Conservation (phyloP, 2,329 filamentous ascomycete species). For the Neonectria ditissima region DNA sequence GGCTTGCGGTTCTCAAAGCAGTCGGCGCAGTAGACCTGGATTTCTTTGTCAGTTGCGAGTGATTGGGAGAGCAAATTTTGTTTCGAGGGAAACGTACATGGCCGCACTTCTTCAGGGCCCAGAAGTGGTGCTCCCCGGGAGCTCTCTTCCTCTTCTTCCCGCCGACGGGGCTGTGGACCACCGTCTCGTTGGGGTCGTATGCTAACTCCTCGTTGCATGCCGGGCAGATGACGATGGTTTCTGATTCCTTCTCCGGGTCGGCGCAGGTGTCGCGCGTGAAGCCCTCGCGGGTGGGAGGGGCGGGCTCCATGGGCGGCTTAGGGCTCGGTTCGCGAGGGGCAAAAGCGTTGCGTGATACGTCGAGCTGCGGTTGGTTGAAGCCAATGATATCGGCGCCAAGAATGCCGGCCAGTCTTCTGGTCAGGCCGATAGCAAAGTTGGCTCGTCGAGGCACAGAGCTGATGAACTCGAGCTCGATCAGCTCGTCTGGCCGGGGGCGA, state of each 20-base stretch:
- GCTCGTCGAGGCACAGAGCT: slow-evolving; percentile 31
- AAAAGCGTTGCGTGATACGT: slow-evolving; percentile 48
- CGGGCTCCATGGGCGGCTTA: slow-evolving; percentile 69
- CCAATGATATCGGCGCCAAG: slow-evolving; percentile 40
- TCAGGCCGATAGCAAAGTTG: slow-evolving; percentile 40
- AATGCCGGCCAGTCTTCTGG: slow-evolving; percentile 43
- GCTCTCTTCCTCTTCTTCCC: slow-evolving; percentile 59
- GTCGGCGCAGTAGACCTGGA: slow-evolving; percentile 71
- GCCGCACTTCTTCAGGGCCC: slow-evolving; percentile 90
- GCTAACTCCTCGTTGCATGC: slow-evolving; percentile 88
- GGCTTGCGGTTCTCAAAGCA: slow-evolving; percentile 69
- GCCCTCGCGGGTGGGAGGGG: slow-evolving; percentile 74
- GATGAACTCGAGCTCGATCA: slow-evolving; percentile 42
- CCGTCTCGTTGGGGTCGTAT: slow-evolving; percentile 67
- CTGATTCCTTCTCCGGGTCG: slow-evolving; percentile 61
- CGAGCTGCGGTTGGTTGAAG: slow-evolving; percentile 39
- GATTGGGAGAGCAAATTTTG: neutral
- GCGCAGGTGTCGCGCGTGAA: slow-evolving; percentile 78
- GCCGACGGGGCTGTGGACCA: slow-evolving; percentile 30
- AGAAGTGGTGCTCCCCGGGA: slow-evolving; percentile 83
- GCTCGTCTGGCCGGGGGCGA: slow-evolving; percentile 38
- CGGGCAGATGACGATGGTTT: slow-evolving; percentile 83
- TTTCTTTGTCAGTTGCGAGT: slow-evolving; percentile 9
- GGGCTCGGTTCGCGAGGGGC: slow-evolving; percentile 49
- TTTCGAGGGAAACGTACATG: slow-evolving; percentile 73